A percentile compares a stretch with the other conserved stretches of the same genome.
phyloP scores from a whole-genome alignment of 805 yeast genomes.

The Myxozyma mucilagina region DNA sequence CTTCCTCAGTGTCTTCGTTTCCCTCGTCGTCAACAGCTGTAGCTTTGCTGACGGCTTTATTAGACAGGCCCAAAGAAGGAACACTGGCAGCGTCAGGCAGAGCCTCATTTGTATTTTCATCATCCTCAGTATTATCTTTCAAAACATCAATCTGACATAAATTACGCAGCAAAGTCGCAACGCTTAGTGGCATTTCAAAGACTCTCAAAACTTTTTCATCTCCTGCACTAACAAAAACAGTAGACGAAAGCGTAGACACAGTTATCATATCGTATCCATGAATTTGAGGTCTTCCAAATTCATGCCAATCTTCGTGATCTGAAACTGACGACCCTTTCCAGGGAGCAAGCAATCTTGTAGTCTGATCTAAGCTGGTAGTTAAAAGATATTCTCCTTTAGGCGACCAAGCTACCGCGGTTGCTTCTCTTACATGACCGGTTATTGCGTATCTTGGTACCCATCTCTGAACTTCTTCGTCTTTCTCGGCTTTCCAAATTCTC shows the following conservation, averaged over 20 bases:
- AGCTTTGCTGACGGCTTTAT: constrained; percentile 4
- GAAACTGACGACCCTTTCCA: constrained; percentile 48
- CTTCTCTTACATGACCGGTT: constrained; percentile 73
- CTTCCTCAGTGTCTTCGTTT: constrained; percentile 34
- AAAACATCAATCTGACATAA: constrained; percentile 49
- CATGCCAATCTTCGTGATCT: constrained; percentile 65
- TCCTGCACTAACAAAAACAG: constrained; percentile 85
- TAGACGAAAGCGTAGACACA: constrained; percentile 57
- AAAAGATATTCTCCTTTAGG: constrained; percentile 41
- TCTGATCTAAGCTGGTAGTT: constrained; percentile 70
- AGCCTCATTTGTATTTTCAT: constrained; percentile 31
- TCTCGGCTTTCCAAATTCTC: constrained; percentile 62
- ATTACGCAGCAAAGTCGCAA: constrained; percentile 59
- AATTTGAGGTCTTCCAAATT: constrained; percentile 94
- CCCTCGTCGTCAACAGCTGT: constrained; percentile 14
- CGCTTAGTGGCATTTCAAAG: constrained; percentile 82
- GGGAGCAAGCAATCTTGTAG: constrained; percentile 78
- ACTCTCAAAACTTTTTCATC: constrained; percentile 91
- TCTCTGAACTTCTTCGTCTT: constrained; percentile 41
- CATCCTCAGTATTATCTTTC: constrained; percentile 7
- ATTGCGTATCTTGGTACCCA: constrained; percentile 51
- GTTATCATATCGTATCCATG: constrained; percentile 98
- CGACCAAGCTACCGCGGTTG: constrained; percentile 73
- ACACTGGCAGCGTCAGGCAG: constrained; percentile 85
- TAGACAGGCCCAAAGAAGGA: constrained; percentile 73